Evolutionary conservation across 2,329 filamentous ascomycete species (phyloP).

Genomic region (Pyrenochaeta sp.): DNA sequence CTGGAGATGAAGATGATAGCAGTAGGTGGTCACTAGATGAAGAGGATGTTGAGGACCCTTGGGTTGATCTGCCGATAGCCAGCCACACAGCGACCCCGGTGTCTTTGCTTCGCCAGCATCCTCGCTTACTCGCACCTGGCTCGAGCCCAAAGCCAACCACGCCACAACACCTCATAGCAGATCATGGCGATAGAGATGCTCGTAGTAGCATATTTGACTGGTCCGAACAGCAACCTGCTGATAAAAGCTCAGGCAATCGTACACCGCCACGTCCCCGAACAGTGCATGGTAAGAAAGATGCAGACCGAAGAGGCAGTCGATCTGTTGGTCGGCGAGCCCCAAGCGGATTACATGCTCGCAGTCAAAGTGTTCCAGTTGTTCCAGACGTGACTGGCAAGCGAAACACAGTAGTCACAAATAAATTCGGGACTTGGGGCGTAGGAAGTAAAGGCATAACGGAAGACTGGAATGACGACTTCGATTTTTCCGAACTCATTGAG

Average conservation of each 20-base stretch:
- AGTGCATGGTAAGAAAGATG: conserved; percentile 77
- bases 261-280: conserved; percentile 74
- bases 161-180: conserved; percentile 47
- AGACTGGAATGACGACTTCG: conserved; percentile 91
- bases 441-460: conserved; percentile 82
- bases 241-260: conserved; percentile 67
- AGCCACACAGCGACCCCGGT: conserved; percentile 42
- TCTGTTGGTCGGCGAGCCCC: conserved; percentile 72
- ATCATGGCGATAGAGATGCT: conserved; percentile 52
- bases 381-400: conserved; percentile 66
- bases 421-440: conserved; percentile 84
- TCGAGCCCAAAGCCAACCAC: conserved; percentile 50
- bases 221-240: conserved; percentile 71
- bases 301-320: conserved; percentile 75
- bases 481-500: conserved; percentile 69
- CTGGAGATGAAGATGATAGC: conserved; percentile 50
- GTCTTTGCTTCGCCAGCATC: conserved; percentile 43
- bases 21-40: conserved; percentile 55
- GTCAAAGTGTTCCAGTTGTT: conserved; percentile 79
- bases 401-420: conserved; percentile 66
- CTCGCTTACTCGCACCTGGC: conserved; percentile 36
- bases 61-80: conserved; percentile 50
- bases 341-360: conserved; percentile 76
- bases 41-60: conserved; percentile 47
- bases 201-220: conserved; percentile 80